A percentile compares a stretch with the other conserved stretches of the same genome.
Conservation (phyloP, 768 basidiomycete species). For the Trametes cingulata region DNA sequence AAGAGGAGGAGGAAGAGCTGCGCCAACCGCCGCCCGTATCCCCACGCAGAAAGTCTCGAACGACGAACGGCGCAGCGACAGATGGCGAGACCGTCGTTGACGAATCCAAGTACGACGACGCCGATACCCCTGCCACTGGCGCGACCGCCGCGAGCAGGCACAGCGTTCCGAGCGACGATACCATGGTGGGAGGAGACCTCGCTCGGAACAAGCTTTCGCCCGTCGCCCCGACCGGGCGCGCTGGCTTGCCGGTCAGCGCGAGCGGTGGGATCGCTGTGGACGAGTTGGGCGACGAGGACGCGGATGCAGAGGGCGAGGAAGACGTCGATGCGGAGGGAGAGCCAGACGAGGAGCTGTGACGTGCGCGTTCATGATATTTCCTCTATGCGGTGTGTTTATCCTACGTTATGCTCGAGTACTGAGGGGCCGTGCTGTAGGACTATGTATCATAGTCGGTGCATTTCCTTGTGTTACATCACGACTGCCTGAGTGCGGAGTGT, state of each 20-base stretch:
- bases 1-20: constrained; percentile 16
- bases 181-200: constrained; percentile 43
- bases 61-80: constrained; percentile 3
- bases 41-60: background rate
- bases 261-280: background rate
- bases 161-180: constrained; percentile 61
- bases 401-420: constrained; percentile 20
- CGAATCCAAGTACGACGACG: constrained; percentile 49
- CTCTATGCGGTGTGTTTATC: constrained; percentile 11
- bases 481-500: background rate
- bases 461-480: background rate
- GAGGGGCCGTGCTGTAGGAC: constrained; percentile 8
- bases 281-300: constrained; percentile 26
- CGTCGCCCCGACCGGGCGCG: background rate
- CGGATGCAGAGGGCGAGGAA: constrained; percentile 39
- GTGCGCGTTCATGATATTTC: background rate
- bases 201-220: constrained; percentile 27
- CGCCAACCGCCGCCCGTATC: background rate
- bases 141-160: constrained; percentile 44
- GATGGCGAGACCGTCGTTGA: constrained; percentile 1
- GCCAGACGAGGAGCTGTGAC: constrained; percentile 23
- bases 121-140: constrained; percentile 50
- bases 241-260: background rate
- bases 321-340: constrained; percentile 42
- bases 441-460: constrained; percentile 17